These are phyloP conservation scores for Pharus latifolius DNA, from an alignment of 176 grass and related monocot genomes.

Conservation along the genomic window DNA sequence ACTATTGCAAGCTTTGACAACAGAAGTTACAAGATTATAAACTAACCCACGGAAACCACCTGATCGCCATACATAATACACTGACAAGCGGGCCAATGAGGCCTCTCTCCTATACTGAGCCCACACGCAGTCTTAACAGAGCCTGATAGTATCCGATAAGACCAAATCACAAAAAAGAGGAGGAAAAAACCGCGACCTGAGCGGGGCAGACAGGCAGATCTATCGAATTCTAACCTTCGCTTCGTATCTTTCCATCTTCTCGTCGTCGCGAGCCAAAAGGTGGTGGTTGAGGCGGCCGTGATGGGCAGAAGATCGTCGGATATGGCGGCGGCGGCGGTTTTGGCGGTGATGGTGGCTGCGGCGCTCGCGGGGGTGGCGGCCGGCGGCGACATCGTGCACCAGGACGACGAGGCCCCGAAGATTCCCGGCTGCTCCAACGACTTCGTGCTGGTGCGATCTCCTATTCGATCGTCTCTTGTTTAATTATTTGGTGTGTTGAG, in stretches of 20 bases:
- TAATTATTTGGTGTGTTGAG: background rate
- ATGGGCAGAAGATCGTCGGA: conserved; percentile 15
- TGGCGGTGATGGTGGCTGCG: conserved; percentile 14
- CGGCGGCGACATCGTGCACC: conserved; percentile 83
- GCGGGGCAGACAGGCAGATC: background rate
- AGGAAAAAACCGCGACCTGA: background rate
- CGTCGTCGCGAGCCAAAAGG: too few relatives aligned
- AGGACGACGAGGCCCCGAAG: conserved; percentile 81
- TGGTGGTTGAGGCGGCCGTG: too few relatives aligned
- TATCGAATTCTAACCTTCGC: too few relatives aligned
- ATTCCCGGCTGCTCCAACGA: conserved; percentile 84
- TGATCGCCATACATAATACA: too few relatives aligned
- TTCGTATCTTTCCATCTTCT: too few relatives aligned
- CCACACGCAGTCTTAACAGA: background rate
- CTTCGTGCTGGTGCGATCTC: conserved; percentile 54
- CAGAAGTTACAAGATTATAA: too few relatives aligned
- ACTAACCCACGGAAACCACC: too few relatives aligned
- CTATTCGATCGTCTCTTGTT: background rate
- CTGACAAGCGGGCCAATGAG: too few relatives aligned
- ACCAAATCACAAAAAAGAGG: background rate
- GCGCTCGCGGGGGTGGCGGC: conserved; percentile 32
- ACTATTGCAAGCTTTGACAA: too few relatives aligned
- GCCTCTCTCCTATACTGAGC: too few relatives aligned
- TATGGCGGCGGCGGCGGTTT: background rate
- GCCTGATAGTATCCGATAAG: too few relatives aligned